These are phyloP conservation scores for Chlorencoelia australis DNA, from an alignment of 2,329 filamentous ascomycete genomes.

Conservation along the genomic window DNA sequence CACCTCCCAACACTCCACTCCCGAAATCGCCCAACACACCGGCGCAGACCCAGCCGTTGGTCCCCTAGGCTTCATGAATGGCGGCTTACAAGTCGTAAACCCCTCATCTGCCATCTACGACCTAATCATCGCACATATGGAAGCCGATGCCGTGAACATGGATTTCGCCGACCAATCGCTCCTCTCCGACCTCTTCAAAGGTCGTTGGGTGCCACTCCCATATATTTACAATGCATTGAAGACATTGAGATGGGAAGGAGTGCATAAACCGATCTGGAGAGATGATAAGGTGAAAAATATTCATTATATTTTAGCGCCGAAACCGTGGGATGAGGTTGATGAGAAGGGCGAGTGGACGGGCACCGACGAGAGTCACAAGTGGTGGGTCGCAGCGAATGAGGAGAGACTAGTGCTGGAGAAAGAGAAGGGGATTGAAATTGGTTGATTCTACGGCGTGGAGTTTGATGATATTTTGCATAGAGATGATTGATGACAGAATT, in stretches of 20 bases:
- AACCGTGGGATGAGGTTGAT: conserved; percentile 48
- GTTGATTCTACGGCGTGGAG: conserved; percentile 20
- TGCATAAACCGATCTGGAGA: conserved; percentile 46
- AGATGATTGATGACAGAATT: no score
- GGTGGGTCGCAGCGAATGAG: conserved; percentile 44
- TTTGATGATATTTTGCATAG: no score
- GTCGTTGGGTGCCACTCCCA: conserved; percentile 47
- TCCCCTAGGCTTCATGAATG: conserved; percentile 43
- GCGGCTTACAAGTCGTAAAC: conserved; percentile 47
- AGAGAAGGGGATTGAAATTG: conserved; percentile 21
- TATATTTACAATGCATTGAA: conserved; percentile 55
- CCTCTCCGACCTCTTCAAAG: conserved; percentile 43
- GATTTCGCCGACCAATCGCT: conserved; percentile 52
- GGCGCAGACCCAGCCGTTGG: conserved; percentile 36
- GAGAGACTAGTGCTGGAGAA: conserved; percentile 29
- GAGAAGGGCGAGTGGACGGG: conserved; percentile 32
- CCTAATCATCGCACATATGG: conserved; percentile 42
- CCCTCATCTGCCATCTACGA: conserved; percentile 38
- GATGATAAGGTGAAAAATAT: conserved; percentile 50
- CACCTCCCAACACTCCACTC: conserved; percentile 40
- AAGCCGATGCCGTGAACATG: conserved; percentile 35
- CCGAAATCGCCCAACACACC: conserved; percentile 36
- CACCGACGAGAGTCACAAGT: conserved; percentile 38
- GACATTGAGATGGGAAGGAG: conserved; percentile 42
- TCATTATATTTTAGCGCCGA: conserved; percentile 51